These are phyloP conservation scores for Leccinum aurantiacum DNA, from an alignment of 768 basidiomycete species.

Conservation along the genomic window DNA sequence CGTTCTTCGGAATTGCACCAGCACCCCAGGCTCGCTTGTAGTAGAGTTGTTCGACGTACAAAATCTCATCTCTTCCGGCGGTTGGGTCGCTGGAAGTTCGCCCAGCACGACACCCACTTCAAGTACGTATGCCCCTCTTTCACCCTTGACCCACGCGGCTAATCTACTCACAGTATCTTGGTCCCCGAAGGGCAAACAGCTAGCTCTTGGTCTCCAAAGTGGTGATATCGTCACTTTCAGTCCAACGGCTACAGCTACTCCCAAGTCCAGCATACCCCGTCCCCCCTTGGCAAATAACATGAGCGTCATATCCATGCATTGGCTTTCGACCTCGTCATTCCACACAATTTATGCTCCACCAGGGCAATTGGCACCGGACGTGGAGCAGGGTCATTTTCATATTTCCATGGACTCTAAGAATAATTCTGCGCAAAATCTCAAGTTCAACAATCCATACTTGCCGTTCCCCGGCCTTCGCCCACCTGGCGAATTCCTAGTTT, in stretches of 20 bases:
- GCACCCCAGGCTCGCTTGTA: slow-evolving; percentile 37
- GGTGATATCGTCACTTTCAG: slow-evolving; percentile 73
- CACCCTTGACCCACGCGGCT: neutral
- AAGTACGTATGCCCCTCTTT: slow-evolving; percentile 42
- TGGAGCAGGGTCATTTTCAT: slow-evolving; percentile 43
- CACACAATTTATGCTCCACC: slow-evolving; percentile 60
- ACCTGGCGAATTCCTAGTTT: slow-evolving; percentile 42
- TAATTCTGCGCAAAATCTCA: slow-evolving; percentile 37
- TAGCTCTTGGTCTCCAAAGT: slow-evolving; percentile 69
- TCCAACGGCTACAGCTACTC: slow-evolving; percentile 50
- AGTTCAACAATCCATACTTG: slow-evolving; percentile 40
- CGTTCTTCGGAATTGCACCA: slow-evolving; percentile 45
- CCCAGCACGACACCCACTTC: slow-evolving; percentile 54
- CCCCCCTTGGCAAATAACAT: slow-evolving; percentile 52
- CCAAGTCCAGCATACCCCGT: slow-evolving; percentile 54
- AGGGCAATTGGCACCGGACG: slow-evolving; percentile 36
- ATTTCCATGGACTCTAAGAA: slow-evolving; percentile 43
- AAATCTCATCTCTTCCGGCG: slow-evolving; percentile 43
- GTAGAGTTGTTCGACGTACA: slow-evolving; percentile 63
- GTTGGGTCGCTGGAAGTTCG: slow-evolving; percentile 55
- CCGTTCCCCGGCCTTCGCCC: slow-evolving; percentile 47
- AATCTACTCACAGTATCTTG: slow-evolving; percentile 58
- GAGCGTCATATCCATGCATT: slow-evolving; percentile 54
- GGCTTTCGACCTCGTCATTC: slow-evolving; percentile 72
- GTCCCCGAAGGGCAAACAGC: slow-evolving; percentile 86